Conservation (phyloP, 345 rosid genomes). For the Syzygium aromaticum region DNA sequence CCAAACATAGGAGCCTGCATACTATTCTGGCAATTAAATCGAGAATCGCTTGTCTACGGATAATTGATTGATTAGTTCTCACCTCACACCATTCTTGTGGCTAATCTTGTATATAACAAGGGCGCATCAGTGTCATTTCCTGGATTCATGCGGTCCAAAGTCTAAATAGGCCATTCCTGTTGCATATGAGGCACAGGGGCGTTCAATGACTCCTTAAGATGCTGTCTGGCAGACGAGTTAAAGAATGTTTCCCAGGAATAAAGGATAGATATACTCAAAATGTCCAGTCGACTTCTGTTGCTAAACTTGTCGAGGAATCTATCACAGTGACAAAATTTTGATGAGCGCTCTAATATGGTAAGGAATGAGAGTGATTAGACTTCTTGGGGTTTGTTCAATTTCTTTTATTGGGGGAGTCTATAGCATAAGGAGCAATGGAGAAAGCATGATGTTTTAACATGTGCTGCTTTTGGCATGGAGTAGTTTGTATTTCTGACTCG, state of each 20-base stretch:
- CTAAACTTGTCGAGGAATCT: neutral
- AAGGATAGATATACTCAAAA: neutral
- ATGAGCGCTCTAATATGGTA: neutral
- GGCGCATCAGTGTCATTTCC: neutral
- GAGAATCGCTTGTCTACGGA: neutral
- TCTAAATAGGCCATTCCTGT: neutral
- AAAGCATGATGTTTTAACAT: neutral
- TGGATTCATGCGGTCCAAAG: neutral
- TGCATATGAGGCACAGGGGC: neutral
- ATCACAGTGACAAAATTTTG: neutral
- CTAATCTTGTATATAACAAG: neutral
- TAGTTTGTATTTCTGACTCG: neutral
- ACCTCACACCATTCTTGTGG: neutral
- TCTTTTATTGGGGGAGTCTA: neutral
- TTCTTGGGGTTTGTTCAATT: neutral
- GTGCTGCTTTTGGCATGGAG: neutral
- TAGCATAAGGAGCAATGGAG: neutral
- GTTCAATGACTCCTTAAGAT: neutral
- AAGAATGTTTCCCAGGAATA: neutral
- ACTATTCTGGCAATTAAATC: neutral
- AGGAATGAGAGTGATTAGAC: neutral
- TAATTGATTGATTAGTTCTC: neutral
- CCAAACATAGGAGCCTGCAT: neutral
- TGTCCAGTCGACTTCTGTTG: neutral
- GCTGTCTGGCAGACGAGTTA: neutral